Percentiles rank a stretch among this genome's conserved stretches.
Evolutionary conservation across 2,329 filamentous ascomycete species (phyloP).

Genomic region (Aspergillus niger): DNA sequence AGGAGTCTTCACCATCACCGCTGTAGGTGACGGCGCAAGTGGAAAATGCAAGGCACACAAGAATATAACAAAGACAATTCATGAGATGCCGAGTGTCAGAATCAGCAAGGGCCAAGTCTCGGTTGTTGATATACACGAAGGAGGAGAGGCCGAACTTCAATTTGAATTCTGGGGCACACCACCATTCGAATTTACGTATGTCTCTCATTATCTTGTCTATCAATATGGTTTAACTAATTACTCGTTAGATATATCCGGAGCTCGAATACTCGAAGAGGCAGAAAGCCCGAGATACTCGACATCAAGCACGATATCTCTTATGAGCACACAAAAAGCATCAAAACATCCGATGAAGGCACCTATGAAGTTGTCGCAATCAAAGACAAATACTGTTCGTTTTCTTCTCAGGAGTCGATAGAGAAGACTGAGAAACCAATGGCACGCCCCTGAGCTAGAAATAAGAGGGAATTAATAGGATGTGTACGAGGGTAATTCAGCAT

Average conservation of each 20-base stretch:
- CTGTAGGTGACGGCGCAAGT: conserved; percentile 82
- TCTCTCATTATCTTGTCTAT: conserved; percentile 10
- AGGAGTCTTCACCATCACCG: conserved; percentile 84
- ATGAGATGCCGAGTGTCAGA: conserved; percentile 86
- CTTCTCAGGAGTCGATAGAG: conserved; percentile 64
- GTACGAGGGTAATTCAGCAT: conserved; percentile 19
- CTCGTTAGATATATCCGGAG: conserved; percentile 72
- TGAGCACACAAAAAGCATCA: conserved; percentile 77
- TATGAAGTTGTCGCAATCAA: conserved; percentile 98
- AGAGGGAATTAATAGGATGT: conserved; percentile 21
- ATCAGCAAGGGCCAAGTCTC: conserved; percentile 81
- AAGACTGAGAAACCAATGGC: conserved; percentile 45
- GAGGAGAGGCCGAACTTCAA: conserved; percentile 85
- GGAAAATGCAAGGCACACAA: conserved; percentile 78
- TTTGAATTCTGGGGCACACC: conserved; percentile 96
- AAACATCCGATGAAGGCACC: conserved; percentile 88
- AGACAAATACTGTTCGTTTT: conserved; percentile 88
- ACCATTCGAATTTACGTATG: conserved; percentile 89
- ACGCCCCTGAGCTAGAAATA: conserved; percentile 18
- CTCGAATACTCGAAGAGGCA: conserved; percentile 77
- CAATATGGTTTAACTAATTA: conserved; percentile 15
- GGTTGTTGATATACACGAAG: conserved; percentile 93
- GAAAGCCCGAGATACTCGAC: conserved; percentile 79
- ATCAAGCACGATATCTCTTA: conserved; percentile 85
- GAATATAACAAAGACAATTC: conserved; percentile 78